These are phyloP conservation scores for Endotrypanum monterogeii DNA, from an alignment of 208 protist genomes.

Conservation along the genomic window DNA sequence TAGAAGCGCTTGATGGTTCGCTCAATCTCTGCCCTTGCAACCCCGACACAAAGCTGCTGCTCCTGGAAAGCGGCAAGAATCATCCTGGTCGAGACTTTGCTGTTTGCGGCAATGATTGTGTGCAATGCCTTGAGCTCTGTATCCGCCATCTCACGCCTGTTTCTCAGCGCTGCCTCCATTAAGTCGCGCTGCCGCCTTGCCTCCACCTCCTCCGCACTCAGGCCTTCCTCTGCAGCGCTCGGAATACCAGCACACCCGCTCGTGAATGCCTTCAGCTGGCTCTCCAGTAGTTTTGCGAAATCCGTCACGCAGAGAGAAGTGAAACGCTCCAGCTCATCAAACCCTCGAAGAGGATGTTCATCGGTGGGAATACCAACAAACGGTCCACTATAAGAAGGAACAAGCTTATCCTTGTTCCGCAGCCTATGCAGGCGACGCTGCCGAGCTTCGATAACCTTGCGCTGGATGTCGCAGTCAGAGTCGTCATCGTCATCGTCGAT, in stretches of 20 bases:
- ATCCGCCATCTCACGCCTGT: conserved; percentile 69
- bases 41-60: conserved; percentile 68
- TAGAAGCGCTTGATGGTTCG: conserved; percentile 81
- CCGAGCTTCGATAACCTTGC: conserved; percentile 66
- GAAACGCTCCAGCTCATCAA: conserved; percentile 66
- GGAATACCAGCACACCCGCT: conserved; percentile 14
- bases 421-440: conserved; percentile 73
- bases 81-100: conserved; percentile 44
- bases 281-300: conserved; percentile 50
- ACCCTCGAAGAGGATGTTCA: conserved; percentile 76
- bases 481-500: conserved; percentile 82
- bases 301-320: conserved; percentile 36
- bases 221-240: conserved; percentile 8
- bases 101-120: conserved; percentile 51
- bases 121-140: conserved; percentile 71
- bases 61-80: conserved; percentile 53
- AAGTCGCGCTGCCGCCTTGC: conserved; percentile 44
- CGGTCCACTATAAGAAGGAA: conserved; percentile 81
- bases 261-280: conserved; percentile 38
- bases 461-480: conserved; percentile 75
- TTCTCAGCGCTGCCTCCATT: conserved; percentile 60
- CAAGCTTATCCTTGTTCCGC: conserved; percentile 81
- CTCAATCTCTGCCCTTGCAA: conserved; percentile 62
- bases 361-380: conserved; percentile 58
- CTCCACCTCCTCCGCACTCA: conserved; percentile 25